Conservation (phyloP, 2,329 filamentous ascomycete genomes). For the Fusarium equiseti region DNA sequence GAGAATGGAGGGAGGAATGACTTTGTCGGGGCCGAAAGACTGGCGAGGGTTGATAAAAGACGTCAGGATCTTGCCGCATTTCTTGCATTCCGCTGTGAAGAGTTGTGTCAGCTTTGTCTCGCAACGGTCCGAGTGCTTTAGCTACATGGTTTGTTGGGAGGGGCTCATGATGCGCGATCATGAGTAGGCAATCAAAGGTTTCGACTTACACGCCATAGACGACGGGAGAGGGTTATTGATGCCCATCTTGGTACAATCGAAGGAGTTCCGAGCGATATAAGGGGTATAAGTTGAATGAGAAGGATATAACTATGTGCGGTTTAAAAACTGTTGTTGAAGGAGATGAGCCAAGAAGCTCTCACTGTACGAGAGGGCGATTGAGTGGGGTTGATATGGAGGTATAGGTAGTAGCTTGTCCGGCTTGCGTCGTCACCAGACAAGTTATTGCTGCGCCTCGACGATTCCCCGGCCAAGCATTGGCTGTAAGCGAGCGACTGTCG, state of each 20-base stretch:
- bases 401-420: conserved; percentile 14
- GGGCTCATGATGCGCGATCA: conserved; percentile 39
- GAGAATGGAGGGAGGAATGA: conserved; percentile 92
- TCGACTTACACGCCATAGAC: conserved; percentile 74
- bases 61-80: conserved; percentile 93
- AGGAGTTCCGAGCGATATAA: background rate
- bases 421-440: conserved; percentile 38
- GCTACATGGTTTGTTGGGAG: conserved; percentile 22
- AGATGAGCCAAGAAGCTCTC: conserved; percentile 35
- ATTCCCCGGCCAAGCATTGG: conserved; percentile 18
- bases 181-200: conserved; percentile 14
- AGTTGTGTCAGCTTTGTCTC: conserved; percentile 28
- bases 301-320: background rate
- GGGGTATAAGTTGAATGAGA: background rate
- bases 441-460: conserved; percentile 40
- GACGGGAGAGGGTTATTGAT: conserved; percentile 75
- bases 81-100: conserved; percentile 89
- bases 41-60: conserved; percentile 96
- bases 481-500: conserved; percentile 13
- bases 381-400: conserved; percentile 35
- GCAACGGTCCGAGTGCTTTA: background rate
- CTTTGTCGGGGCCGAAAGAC: conserved; percentile 94
- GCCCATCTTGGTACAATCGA: conserved; percentile 61
- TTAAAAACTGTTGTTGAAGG: conserved; percentile 25
- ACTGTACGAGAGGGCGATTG: conserved; percentile 21